Base-by-base conservation (phyloP, 192 early-diverging fungal genomes). In the Phycomyces blakesleeanus region DNA sequence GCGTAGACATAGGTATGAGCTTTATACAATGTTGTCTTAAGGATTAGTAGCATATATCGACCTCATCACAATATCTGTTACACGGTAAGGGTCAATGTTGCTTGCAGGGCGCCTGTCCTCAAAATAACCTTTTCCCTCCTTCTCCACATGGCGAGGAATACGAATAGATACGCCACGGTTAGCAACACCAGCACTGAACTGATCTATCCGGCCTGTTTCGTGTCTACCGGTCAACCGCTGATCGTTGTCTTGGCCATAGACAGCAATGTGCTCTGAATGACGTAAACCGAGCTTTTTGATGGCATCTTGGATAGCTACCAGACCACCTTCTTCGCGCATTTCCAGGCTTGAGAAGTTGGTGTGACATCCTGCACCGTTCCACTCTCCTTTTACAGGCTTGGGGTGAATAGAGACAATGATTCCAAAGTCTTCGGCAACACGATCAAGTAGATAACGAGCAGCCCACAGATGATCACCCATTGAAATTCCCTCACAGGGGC, bases 341-440 rank as follows among this genome's bases (percentile, higher is more conserved):
- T 75, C 66, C 10, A 52, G 41, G 20, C 81, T 83, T 38, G 81
- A 83, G 62, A 69, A 77, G 63, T 83, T 83, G 5, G 81, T 83
- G 24, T 83, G 81, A 57, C 81, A 79, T 54, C 81, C 81, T n/a
- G 81, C 81, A 54, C 81, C 81, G 18, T 83, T 83, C 81, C 81
- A 83, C 42, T 83, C 81, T 59, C 81, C 81, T 40, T 76, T 77
- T 51, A 83, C 76, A 65, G 81, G 81, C 71, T 83, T 83, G 38
- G 81, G 81, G 71, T 82, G 77, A 47, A 83, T 78, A 4, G 78
- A 78, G 22, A 83, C 81, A 2, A 69, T 65, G 42, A 83, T 62
- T 54, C 76, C 78, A 71, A 83, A 83, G 76, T 83, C 81, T 76
- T 83, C 81, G 16, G 81, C 69, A 11, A 83, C 81, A 51, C 81